Conservation (phyloP, 768 basidiomycete species). For the Russula sp. region DNA sequence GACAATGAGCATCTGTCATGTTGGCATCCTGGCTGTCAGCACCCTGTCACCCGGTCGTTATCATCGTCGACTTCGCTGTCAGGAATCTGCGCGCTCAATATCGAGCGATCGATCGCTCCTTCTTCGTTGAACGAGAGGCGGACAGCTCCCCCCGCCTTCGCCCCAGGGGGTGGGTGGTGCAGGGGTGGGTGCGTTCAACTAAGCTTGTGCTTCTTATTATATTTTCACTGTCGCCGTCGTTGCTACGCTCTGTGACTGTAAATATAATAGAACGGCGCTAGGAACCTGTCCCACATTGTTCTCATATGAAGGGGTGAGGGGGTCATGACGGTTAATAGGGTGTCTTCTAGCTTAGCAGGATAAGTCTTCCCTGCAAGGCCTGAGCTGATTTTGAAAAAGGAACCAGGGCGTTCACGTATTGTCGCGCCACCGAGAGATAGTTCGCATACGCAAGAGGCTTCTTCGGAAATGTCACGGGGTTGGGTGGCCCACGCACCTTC, state of each 20-base stretch:
- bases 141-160: no score
- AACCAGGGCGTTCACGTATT: neutral
- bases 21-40: neutral
- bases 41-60: neutral
- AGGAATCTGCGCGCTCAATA: slow-evolving; percentile 10
- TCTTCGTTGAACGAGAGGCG: no score
- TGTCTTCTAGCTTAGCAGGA: neutral
- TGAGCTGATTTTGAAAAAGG: neutral
- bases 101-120: slow-evolving; percentile 16
- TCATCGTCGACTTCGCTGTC: slow-evolving; percentile 2
- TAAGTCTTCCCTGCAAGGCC: neutral
- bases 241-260: slow-evolving; percentile 2
- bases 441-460: no score
- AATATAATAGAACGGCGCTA: neutral
- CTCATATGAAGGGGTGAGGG: neutral
- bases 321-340: slow-evolving; percentile 1
- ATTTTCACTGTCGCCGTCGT: neutral
- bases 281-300: neutral
- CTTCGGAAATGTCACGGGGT: slow-evolving; percentile 12
- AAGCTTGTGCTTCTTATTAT: neutral
- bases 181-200: neutral
- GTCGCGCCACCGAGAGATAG: slow-evolving; percentile 1
- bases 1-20: slow-evolving; percentile 9
- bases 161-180: neutral
- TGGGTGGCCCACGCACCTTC: neutral